Evolutionary conservation across 495 filamentous ascomycete genomes (phyloP).

Genomic region (Xylaria castorea): DNA sequence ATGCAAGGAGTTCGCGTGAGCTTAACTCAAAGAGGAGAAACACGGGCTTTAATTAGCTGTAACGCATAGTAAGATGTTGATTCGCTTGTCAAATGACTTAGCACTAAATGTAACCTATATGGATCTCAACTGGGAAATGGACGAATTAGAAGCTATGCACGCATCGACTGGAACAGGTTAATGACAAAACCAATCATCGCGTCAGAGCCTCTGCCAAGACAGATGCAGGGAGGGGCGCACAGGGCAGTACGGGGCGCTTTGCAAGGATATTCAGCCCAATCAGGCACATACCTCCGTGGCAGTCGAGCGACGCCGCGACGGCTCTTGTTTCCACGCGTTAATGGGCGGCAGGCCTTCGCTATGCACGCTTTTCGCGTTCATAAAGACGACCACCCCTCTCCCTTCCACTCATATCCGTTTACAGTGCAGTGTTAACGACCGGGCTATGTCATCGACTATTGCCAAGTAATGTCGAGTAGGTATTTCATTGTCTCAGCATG

Average conservation of each 20-base stretch:
- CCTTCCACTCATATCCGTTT: background rate
- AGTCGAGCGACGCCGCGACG: conserved; percentile 19
- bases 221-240: background rate
- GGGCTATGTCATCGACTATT: conserved; percentile 1
- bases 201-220: conserved; percentile 2
- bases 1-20: background rate
- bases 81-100: background rate
- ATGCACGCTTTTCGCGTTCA: conserved; percentile 14
- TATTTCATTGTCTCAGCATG: conserved; percentile 14
- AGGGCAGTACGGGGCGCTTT: background rate
- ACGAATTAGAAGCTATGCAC: conserved; percentile 2
- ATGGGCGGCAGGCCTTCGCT: conserved; percentile 3
- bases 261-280: background rate
- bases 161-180: conserved; percentile 1
- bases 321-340: conserved; percentile 24
- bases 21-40: background rate
- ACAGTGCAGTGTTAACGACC: too few relatives aligned
- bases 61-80: background rate
- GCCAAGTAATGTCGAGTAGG: background rate
- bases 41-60: conserved; percentile 17
- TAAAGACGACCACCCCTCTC: conserved; percentile 1
- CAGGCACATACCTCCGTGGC: background rate
- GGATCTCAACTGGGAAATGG: conserved; percentile 6
- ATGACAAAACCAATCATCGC: conserved; percentile 23
- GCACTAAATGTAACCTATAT: background rate